A percentile compares a stretch with the other conserved stretches of the same genome.
These are phyloP conservation scores for Osmanthus fragrans DNA, from an alignment of 257 asterid species.

Conservation along the genomic window DNA sequence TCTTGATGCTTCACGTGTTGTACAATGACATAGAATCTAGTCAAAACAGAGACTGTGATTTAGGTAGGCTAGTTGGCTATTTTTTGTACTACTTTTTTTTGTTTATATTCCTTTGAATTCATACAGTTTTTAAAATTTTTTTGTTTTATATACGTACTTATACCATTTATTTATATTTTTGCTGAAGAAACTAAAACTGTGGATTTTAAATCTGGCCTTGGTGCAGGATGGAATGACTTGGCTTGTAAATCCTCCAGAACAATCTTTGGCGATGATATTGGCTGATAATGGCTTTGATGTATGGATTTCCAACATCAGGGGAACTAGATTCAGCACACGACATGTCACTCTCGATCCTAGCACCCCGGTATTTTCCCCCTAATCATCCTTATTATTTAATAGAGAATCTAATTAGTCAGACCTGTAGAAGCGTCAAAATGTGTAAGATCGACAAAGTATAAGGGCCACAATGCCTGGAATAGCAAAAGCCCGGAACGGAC, in stretches of 20 bases:
- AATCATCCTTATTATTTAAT: no score
- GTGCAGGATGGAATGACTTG: conserved; percentile 81
- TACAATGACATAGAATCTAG: neutral
- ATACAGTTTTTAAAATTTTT: neutral
- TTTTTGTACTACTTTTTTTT: neutral
- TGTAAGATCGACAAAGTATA: neutral
- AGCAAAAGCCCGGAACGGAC: no score
- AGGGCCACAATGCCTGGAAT: no score
- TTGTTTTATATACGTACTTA: neutral
- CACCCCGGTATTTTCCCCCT: conserved; percentile 32
- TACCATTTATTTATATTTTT: neutral
- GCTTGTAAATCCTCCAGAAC: conserved; percentile 64
- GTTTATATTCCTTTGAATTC: neutral
- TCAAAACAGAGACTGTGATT: neutral
- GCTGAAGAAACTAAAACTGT: neutral
- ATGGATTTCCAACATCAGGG: conserved; percentile 79
- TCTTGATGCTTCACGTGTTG: conserved; percentile 4
- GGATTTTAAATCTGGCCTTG: neutral
- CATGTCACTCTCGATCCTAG: conserved; percentile 55
- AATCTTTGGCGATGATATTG: conserved; percentile 63
- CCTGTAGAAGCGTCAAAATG: neutral
- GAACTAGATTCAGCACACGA: conserved; percentile 69
- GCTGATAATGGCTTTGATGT: conserved; percentile 85
- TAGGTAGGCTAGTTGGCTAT: neutral
- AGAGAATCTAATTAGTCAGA: neutral